Base-by-base conservation (phyloP, 225 moss, liverwort and hornwort species). In the Marchantia paleacea region DNA sequence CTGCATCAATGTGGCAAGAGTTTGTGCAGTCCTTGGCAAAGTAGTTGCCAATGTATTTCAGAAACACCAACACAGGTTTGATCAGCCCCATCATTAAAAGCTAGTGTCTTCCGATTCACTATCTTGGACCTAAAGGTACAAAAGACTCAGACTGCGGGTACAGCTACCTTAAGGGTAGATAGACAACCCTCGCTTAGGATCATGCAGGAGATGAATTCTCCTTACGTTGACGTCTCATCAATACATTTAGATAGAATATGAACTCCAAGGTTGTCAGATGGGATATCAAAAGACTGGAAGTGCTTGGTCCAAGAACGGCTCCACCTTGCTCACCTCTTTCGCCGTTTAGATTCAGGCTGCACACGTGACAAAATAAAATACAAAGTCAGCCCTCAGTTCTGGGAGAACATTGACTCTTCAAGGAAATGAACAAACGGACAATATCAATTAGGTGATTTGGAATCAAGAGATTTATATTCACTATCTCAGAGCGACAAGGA, bases 321-420 rank as follows among this genome's bases (percentile, higher is more conserved):
- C 77, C 65, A 20, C 48, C 25, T 58, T 25, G 25, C 66, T 96
- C 91, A 96, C 83, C 89, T 94, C 88, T 89, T 94, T 79, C 86
- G 89, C 55, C 93, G 92, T 78, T 94, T 94, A 47, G 89, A 60
- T 82, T 91, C 92, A 25, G 87, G 86, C 92, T 94, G 89, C 69
- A 79, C 48, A 52, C 22, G 65, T 51, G 78, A 7, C 15, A 20
- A 5, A 71, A 72, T 48, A 72, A 53, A n/a, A 39, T 39, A 39
- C 3, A 39, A 39, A 39, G 3, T 39, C 39, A 39, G 39, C 39
- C 39, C 39, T 39, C 39, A 39, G 5, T 2, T 39, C 39, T 39
- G 39, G 39, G 3, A 2, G 39, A 39, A 39, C 39, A 39, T 39
- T 39, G 39, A 39, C 5, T 2, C 39, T 39, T 39, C 39, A 39